Conservation (phyloP, 495 filamentous ascomycete genomes). For the Penicillium coprophilum region DNA sequence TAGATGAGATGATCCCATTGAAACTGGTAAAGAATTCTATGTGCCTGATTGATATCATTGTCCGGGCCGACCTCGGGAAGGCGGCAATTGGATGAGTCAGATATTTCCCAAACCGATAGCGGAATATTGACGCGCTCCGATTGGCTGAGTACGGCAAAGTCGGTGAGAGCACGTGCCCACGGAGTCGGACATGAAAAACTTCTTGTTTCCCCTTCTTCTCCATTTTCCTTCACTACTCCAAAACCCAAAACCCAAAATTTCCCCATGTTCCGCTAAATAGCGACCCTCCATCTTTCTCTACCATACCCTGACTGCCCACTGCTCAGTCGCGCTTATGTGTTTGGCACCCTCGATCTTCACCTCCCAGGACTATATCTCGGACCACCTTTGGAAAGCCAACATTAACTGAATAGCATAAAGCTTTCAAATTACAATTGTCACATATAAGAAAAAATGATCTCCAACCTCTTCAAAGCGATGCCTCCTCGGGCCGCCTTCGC, state of each 20-base stretch:
- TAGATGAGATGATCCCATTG: not conserved
- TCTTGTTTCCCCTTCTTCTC: conserved; percentile 9
- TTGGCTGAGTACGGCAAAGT: conserved; percentile 30
- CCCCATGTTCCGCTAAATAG: conserved; percentile 34
- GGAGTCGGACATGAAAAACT: conserved; percentile 33
- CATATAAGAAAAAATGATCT: conserved; percentile 60
- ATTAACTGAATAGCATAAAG: conserved; percentile 60
- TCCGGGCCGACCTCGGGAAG: not conserved
- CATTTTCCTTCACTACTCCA: conserved; percentile 21
- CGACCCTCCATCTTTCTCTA: conserved; percentile 12
- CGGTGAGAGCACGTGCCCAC: conserved; percentile 39
- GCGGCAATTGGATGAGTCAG: not conserved
- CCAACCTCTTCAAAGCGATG: conserved; percentile 60
- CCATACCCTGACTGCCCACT: conserved; percentile 40
- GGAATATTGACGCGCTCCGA: conserved; percentile 26
- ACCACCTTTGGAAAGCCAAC: conserved; percentile 98
- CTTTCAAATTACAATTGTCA: conserved; percentile 17
- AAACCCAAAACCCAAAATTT: conserved; percentile 8
- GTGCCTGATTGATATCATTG: not conserved
- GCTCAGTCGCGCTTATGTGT: conserved; percentile 81
- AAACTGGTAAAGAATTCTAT: not conserved
- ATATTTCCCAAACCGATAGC: conserved; percentile 15
- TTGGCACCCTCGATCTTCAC: conserved; percentile 90
- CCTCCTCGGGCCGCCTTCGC: conserved; percentile 52
- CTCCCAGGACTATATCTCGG: conserved; percentile 98